Base-by-base conservation (phyloP, 495 filamentous ascomycete species). In the Darksidea phi region DNA sequence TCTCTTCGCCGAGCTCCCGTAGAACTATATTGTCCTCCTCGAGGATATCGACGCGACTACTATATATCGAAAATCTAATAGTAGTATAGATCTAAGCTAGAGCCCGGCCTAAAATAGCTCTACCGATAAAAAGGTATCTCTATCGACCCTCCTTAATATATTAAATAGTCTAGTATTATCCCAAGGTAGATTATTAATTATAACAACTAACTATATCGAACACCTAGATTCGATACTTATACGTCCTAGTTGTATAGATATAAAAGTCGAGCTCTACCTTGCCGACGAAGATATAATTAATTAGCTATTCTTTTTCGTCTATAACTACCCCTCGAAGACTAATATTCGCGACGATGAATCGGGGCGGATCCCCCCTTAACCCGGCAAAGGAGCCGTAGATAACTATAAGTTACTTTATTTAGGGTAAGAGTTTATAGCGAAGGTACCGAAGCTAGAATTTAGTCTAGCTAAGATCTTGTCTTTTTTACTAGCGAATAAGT, bases 201-300 rank as follows among this genome's bases (percentile, higher is more conserved):
- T 70, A 56, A 70, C 67, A n/a, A 61, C 54, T 37, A 70, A 70
- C 49, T 24, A 51, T 46, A 57, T 58, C 11, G 61, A 68, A 41
- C 23, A 20, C 17, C 60, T 70, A 20, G 67, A 70, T 51, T 20
- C 21, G 18, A 61, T 66, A 36, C 61, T 70, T 28, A 59, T 68
- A 25, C 61, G 66, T 18, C 57, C 66, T n/a, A 66, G 68, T 46
- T 66, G 68, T 45, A 54, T 68, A 28, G 68, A 70, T 46, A 57
- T 52, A 43, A 63, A 68, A 28, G 12, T 50, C 13, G 28, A 59
- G 55, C 55, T 59, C 55, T 50, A 59, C 43, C 55, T 59, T 18
- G 55, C 55, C 10, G 20, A 59, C 41, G 28, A 59, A 59, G 43
- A 59, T 46, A 59, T 59, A 32, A 57, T 48, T 25, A 57, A 57